phyloP scores from a whole-genome alignment of 2,329 filamentous ascomycete genomes.

The Pseudodiploospora longispora region DNA sequence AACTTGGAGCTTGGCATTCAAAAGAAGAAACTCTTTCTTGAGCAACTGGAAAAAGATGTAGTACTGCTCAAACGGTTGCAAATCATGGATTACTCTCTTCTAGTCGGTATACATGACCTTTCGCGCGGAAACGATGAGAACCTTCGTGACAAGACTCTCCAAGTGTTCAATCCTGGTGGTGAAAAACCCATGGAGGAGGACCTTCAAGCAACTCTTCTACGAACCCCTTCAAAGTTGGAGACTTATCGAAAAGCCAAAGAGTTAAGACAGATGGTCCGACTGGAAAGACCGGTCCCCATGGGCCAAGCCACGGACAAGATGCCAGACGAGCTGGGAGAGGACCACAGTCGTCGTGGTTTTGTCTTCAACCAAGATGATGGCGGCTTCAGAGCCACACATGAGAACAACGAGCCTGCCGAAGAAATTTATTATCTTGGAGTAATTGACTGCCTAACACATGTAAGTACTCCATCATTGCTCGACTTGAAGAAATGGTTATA shows the following conservation, averaged over 20 bases:
- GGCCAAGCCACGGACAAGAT: constrained; percentile 74
- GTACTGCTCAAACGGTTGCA: constrained; percentile 76
- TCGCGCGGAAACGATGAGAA: constrained; percentile 92
- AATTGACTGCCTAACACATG: constrained; percentile 95
- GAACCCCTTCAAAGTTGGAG: constrained; percentile 90
- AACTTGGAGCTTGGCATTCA: constrained; percentile 81
- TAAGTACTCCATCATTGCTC: constrained; percentile 42
- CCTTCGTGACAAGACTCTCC: constrained; percentile 76
- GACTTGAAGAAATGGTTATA: neutral
- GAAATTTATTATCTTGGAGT: constrained; percentile 98
- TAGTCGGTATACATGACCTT: constrained; percentile 90
- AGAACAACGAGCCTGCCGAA: constrained; percentile 74
- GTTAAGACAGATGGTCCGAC: constrained; percentile 83
- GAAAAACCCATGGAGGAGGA: constrained; percentile 52
- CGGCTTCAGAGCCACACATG: constrained; percentile 85
- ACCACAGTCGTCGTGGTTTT: constrained; percentile 59
- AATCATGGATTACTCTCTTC: constrained; percentile 97
- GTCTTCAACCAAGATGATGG: constrained; percentile 93
- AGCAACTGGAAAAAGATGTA: constrained; percentile 84
- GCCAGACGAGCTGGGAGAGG: constrained; percentile 79
- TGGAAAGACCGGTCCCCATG: constrained; percentile 89
- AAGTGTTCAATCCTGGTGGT: constrained; percentile 87
- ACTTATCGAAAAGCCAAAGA: constrained; percentile 86
- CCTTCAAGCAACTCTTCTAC: constrained; percentile 58
- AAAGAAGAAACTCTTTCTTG: constrained; percentile 81